A percentile compares a stretch with the other conserved stretches of the same genome.
Evolutionary conservation across 2,329 filamentous ascomycete genomes (phyloP).

Genomic region (Aureobasidium lini): DNA sequence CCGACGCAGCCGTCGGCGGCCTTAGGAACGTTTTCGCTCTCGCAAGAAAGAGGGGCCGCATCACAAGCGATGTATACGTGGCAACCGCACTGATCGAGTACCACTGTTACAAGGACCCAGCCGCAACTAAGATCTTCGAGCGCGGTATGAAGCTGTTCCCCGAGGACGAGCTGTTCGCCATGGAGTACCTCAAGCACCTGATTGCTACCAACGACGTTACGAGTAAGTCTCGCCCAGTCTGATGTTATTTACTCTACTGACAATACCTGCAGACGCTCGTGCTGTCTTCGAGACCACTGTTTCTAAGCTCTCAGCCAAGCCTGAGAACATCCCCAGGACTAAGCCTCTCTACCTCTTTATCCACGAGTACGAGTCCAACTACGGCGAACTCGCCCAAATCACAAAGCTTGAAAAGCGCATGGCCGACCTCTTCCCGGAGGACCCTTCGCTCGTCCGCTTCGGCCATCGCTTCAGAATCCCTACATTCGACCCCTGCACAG

Average conservation of each 20-base stretch:
- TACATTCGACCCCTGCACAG: slow-evolving; percentile 71
- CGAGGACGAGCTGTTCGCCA: slow-evolving; percentile 83
- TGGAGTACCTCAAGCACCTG: slow-evolving; percentile 93
- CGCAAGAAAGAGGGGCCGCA: slow-evolving; percentile 74
- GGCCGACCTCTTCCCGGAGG: slow-evolving; percentile 85
- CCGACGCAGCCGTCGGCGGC: slow-evolving; percentile 52
- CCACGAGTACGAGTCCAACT: slow-evolving; percentile 90
- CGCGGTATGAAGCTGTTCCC: slow-evolving; percentile 89
- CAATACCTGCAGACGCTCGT: slow-evolving; percentile 61
- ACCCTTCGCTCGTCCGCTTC: slow-evolving; percentile 70
- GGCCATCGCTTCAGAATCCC: slow-evolving; percentile 62
- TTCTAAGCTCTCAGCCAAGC: slow-evolving; percentile 68
- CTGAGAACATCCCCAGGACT: slow-evolving; percentile 64
- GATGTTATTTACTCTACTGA: slow-evolving; percentile 13
- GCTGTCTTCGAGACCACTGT: slow-evolving; percentile 95
- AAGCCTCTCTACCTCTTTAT: slow-evolving; percentile 86
- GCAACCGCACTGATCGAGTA: slow-evolving; percentile 90
- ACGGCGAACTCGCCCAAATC: slow-evolving; percentile 86
- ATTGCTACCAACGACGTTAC: slow-evolving; percentile 88
- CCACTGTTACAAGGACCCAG: slow-evolving; percentile 88
- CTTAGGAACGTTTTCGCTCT: slow-evolving; percentile 85
- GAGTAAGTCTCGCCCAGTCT: slow-evolving; percentile 53
- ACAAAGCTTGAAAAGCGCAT: slow-evolving; percentile 86
- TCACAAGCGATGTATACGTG: slow-evolving; percentile 92
- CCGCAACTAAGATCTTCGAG: slow-evolving; percentile 92